These are phyloP conservation scores for Rhodocollybia butyracea DNA, from an alignment of 768 basidiomycete genomes.

Conservation along the genomic window DNA sequence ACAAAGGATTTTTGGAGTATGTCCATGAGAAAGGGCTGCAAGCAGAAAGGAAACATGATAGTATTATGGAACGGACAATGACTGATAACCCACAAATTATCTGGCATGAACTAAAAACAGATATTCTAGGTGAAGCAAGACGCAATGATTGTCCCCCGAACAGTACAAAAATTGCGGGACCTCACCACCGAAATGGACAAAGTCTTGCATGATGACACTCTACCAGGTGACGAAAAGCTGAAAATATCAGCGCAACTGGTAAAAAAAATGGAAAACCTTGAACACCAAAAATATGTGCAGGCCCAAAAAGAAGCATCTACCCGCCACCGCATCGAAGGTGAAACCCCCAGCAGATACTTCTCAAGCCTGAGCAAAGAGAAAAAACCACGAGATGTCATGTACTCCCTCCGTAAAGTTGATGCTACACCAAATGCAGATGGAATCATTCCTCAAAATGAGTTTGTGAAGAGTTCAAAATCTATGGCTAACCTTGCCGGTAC, in stretches of 20 bases:
- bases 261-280: conserved; percentile 4
- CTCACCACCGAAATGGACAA: conserved; percentile 1
- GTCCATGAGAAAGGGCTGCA: background rate
- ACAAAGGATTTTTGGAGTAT: conserved; percentile 13
- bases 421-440: background rate
- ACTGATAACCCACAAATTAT: conserved; percentile 11
- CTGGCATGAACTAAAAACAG: conserved; percentile 3
- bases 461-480: conserved; percentile 17
- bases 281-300: conserved; percentile 11
- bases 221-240: background rate
- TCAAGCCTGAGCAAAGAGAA: conserved; percentile 2
- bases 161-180: background rate
- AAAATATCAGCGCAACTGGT: background rate
- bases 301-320: conserved; percentile 3
- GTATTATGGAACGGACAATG: background rate
- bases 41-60: conserved; percentile 2
- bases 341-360: conserved; percentile 20
- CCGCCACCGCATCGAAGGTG: conserved; percentile 7
- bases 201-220: background rate
- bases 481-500: conserved; percentile 30
- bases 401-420: conserved; percentile 1
- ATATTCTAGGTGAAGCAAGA: conserved; percentile 6
- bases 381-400: conserved; percentile 17
- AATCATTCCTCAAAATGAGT: background rate
- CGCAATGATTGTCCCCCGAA: conserved; percentile 8